A percentile compares a stretch with the other conserved stretches of the same genome.
Conservation (phyloP, 805 yeast species). For the Metschnikowia chrysomelidarum region DNA sequence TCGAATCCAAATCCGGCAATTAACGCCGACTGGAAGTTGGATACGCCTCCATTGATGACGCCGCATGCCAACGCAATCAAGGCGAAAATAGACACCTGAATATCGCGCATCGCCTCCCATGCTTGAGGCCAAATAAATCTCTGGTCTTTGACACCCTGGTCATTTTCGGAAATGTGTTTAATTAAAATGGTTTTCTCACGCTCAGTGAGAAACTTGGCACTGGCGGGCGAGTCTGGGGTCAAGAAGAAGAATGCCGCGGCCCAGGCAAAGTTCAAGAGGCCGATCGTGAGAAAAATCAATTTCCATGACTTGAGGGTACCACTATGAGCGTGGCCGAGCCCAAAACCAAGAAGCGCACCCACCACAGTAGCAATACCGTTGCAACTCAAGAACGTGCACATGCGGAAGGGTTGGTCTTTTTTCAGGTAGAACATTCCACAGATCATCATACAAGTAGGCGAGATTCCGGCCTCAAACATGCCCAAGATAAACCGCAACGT, state of each 20-base stretch:
- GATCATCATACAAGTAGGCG: constrained; percentile 16
- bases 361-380: constrained; percentile 23
- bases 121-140: constrained; percentile 17
- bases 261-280: constrained; percentile 17
- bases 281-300: constrained; percentile 22
- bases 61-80: constrained; percentile 15
- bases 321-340: constrained; percentile 18
- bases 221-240: constrained; percentile 22
- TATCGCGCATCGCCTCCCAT: constrained; percentile 17
- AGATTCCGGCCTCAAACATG: constrained; percentile 17
- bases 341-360: constrained; percentile 21
- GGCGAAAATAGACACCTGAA: constrained; percentile 21
- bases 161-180: constrained; percentile 16
- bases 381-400: constrained; percentile 18
- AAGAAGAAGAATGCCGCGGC: constrained; percentile 18
- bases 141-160: constrained; percentile 19
- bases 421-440: constrained; percentile 17
- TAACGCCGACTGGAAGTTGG: constrained; percentile 23
- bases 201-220: constrained; percentile 18
- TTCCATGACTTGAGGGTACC: constrained; percentile 20
- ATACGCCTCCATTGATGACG: constrained; percentile 26
- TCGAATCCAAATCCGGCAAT: constrained; percentile 23
- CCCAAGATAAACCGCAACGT: constrained; percentile 17
- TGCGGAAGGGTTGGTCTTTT: constrained; percentile 17
- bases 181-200: constrained; percentile 20